Base-by-base conservation (phyloP, 1,284 basidiomycete genomes). In the Leccinum proliferum region DNA sequence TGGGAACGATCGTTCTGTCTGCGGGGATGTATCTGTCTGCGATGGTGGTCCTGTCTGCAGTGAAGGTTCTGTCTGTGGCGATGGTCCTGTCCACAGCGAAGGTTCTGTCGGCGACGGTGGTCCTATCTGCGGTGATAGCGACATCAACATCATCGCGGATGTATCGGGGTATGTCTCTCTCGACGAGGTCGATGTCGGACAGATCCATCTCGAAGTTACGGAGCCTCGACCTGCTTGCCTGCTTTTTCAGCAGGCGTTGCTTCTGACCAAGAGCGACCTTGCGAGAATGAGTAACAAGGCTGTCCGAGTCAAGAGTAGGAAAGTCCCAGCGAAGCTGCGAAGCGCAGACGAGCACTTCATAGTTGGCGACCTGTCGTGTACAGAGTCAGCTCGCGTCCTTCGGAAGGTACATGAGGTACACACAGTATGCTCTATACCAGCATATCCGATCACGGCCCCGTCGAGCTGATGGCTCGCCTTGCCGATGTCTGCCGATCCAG, bases 241-340 rank as follows among this genome's bases (percentile, higher is more conserved):
- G 3, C 18, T n/a, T 63, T 43, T 43, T 12, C 5, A 5, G 3
- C 18, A 32, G 67, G 32, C 74, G 73, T 55, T 75, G 48, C 21
- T 52, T 72, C 56, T 76, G 72, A 37, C 72, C 69, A 50, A 73
- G 68, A 56, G 74, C 56, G 41, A 76, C 69, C 0, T 73, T 75
- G 2, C 72, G 72, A n/a, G 41, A 43, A 58, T 68, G 74, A 21
- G 60, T 10, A 25, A 71, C 64, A 35, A 58, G 43, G 3, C 60
- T 59, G 5, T 68, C 64, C 8, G 50, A 2, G 12, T 61, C 66
- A 2, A 61, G 48, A 6, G 60, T 15, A 34, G 73, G 50, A 52
- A 73, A 70, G 11, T 69, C 72, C 72, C 72, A 73, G 15, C 70
- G 74, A 37, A 73, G 69, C 57, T 73, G 72, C n/a, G 74, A 74